Percentiles rank a stretch among this genome's conserved stretches.
These are phyloP conservation scores for Hortaea werneckii DNA, from an alignment of 2,329 filamentous ascomycete species.

Conservation along the genomic window DNA sequence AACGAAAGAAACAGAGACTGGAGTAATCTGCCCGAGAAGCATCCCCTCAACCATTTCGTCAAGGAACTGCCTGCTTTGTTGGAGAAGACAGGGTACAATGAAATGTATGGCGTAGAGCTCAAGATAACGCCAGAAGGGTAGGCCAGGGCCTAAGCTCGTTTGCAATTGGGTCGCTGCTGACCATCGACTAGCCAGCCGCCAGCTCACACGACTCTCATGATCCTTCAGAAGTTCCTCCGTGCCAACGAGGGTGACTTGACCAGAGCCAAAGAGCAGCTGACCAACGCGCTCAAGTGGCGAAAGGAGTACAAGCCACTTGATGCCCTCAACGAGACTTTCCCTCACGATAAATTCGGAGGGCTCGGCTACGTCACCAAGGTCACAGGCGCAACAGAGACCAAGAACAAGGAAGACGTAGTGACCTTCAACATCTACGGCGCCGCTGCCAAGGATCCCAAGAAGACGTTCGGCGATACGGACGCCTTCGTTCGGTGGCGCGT, in stretches of 20 bases:
- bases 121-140: constrained; percentile 17
- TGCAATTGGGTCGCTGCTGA: not conserved
- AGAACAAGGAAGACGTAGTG: constrained; percentile 53
- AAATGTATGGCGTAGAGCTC: constrained; percentile 82
- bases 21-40: constrained; percentile 1
- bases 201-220: constrained; percentile 67
- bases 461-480: constrained; percentile 70
- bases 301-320: constrained; percentile 62
- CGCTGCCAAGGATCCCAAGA: constrained; percentile 66
- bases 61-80: constrained; percentile 49
- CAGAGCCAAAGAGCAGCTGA: constrained; percentile 68
- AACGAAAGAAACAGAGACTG: not conserved
- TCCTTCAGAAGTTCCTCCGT: constrained; percentile 87
- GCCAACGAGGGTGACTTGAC: constrained; percentile 70
- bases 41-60: constrained; percentile 36
- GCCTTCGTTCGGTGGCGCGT: constrained; percentile 85
- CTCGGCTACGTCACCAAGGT: constrained; percentile 76
- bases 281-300: constrained; percentile 72
- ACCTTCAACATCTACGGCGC: constrained; percentile 92
- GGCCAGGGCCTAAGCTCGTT: not conserved
- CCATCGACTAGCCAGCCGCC: constrained; percentile 12
- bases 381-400: constrained; percentile 41
- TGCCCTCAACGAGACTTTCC: constrained; percentile 52
- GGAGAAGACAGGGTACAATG: constrained; percentile 49
- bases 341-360: constrained; percentile 59